phyloP scores from a whole-genome alignment of 2,329 filamentous ascomycete genomes.

The Tolypocladium paradoxum region DNA sequence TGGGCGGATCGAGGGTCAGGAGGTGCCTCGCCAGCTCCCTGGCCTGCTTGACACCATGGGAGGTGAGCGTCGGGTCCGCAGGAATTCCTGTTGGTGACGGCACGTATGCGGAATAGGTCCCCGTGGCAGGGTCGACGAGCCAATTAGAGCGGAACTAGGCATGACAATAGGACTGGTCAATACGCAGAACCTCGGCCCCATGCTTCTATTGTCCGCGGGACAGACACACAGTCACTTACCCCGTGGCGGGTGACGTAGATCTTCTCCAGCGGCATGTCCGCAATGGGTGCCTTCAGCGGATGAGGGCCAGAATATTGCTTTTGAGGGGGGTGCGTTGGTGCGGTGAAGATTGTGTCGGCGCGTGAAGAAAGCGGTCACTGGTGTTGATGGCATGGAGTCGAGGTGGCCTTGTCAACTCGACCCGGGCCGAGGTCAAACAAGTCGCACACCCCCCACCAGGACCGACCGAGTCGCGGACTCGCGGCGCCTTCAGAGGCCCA shows the following conservation, averaged over 20 bases:
- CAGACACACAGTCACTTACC: constrained; percentile 36
- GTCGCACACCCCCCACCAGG: not conserved
- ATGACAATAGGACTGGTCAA: constrained; percentile 6
- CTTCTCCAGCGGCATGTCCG: constrained; percentile 51
- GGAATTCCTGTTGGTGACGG: constrained; percentile 79
- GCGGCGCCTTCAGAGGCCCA: too few relatives aligned
- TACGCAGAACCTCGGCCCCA: not conserved
- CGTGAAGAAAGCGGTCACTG: not conserved
- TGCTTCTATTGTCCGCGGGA: not conserved
- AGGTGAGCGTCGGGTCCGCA: constrained; percentile 76
- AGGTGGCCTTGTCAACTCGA: not conserved
- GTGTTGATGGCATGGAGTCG: not conserved
- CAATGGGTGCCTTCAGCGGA: not conserved
- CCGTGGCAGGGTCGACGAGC: constrained; percentile 71
- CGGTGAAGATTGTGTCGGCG: not conserved
- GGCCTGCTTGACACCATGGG: constrained; percentile 77
- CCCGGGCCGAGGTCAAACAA: not conserved
- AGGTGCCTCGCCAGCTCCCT: constrained; percentile 63
- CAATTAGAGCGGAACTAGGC: constrained; percentile 80
- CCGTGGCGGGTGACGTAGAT: constrained; percentile 69
- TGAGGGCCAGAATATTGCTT: not conserved
- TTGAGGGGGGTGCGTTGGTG: not conserved
- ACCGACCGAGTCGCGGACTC: too few relatives aligned
- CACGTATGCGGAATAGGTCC: constrained; percentile 63
- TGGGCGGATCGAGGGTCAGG: constrained; percentile 48